Evolutionary conservation across 208 protist species (phyloP).

Genomic region (Lotmaria passim): DNA sequence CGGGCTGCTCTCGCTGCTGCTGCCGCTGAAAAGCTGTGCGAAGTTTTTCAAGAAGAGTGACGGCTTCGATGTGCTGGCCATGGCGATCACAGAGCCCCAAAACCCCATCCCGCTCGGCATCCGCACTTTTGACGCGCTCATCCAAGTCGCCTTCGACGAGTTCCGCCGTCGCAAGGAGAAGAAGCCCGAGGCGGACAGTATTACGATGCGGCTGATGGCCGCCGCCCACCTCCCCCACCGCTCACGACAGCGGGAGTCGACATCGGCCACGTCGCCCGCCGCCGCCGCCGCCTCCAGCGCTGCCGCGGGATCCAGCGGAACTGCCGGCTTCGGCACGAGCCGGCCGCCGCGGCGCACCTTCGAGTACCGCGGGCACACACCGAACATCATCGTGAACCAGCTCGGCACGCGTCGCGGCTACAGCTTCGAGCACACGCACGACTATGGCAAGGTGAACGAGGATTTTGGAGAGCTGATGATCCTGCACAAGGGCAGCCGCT

Average conservation of each 20-base stretch:
- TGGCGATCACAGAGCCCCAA: constrained; percentile 55
- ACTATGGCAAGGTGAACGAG: constrained; percentile 58
- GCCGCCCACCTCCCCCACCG: constrained; percentile 30
- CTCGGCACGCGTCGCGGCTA: constrained; percentile 68
- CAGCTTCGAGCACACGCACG: constrained; percentile 77
- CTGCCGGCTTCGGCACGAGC: neutral
- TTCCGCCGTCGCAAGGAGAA: constrained; percentile 56
- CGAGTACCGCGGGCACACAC: constrained; percentile 32
- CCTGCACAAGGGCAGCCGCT: constrained; percentile 34
- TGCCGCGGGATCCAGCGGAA: too few relatives aligned
- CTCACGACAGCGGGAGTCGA: constrained; percentile 37
- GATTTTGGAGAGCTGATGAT: constrained; percentile 45
- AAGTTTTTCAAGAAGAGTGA: constrained; percentile 68
- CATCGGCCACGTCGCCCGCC: neutral
- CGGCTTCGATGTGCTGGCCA: constrained; percentile 70
- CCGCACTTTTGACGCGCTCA: constrained; percentile 78
- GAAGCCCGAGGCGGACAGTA: constrained; percentile 21
- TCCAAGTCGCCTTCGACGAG: constrained; percentile 82
- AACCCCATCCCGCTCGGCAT: constrained; percentile 59
- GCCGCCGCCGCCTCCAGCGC: neutral
- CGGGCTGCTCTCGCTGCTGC: constrained; percentile 80
- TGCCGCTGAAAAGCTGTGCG: constrained; percentile 65
- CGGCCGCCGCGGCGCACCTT: constrained; percentile 11
- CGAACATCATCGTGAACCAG: constrained; percentile 33
- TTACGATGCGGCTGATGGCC: constrained; percentile 33